phyloP scores from a whole-genome alignment of 805 yeast genomes.

The Pichia eremophila region DNA sequence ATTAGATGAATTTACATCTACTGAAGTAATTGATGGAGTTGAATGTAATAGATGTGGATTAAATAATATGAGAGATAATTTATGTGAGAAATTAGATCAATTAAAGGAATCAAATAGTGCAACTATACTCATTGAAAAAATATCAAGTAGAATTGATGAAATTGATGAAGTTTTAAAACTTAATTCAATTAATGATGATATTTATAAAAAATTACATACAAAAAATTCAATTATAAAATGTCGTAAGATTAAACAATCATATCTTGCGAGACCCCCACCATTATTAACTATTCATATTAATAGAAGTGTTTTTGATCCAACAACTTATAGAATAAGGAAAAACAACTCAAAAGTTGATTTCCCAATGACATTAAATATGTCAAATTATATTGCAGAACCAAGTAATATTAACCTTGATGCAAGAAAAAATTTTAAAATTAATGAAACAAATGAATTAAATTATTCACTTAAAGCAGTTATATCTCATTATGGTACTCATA shows the following conservation, averaged over 20 bases:
- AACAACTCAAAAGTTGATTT: conserved; percentile 77
- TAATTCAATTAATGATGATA: conserved; percentile 71
- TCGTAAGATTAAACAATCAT: conserved; percentile 75
- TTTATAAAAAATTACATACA: conserved; percentile 63
- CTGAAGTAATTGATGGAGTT: conserved; percentile 86
- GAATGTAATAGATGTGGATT: conserved; percentile 92
- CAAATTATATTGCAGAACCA: conserved; percentile 61
- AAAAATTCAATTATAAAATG: conserved; percentile 66
- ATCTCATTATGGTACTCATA: conserved; percentile 91
- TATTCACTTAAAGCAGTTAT: conserved; percentile 79
- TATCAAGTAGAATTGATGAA: conserved; percentile 37
- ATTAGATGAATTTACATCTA: conserved; percentile 57
- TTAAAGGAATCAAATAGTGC: neutral
- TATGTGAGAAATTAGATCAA: conserved; percentile 30
- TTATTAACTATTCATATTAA: conserved; percentile 80
- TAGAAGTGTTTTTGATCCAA: conserved; percentile 86
- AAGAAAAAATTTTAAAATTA: conserved; percentile 45
- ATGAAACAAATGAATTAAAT: conserved; percentile 23
- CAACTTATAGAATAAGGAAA: conserved; percentile 73
- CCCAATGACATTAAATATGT: conserved; percentile 58
- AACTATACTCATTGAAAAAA: conserved; percentile 19
- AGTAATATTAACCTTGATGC: conserved; percentile 73
- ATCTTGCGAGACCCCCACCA: conserved; percentile 75
- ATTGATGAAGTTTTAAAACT: conserved; percentile 47
- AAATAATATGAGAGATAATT: conserved; percentile 44